Conservation (phyloP, 441 rosid species). For the Eugenia klotzschiana region DNA sequence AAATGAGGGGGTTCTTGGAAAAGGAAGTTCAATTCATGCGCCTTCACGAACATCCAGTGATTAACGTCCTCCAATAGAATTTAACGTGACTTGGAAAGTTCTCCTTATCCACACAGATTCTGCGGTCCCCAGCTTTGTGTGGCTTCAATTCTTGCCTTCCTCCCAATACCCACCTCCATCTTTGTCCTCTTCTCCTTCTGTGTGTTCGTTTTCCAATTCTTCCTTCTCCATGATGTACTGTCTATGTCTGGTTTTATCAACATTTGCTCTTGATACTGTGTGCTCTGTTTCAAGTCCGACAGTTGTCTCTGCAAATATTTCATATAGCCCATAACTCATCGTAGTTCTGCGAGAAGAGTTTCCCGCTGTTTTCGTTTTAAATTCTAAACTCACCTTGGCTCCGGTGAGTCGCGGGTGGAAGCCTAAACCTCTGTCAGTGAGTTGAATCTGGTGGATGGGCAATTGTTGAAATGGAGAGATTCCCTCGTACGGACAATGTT, state of each 20-base stretch:
- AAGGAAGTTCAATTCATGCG: slow-evolving; percentile 1
- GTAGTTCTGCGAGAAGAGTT: background rate
- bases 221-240: background rate
- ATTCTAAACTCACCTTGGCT: background rate
- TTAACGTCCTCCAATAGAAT: slow-evolving; percentile 18
- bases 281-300: background rate
- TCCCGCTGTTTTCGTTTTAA: background rate
- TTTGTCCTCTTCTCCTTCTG: background rate
- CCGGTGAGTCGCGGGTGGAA: background rate
- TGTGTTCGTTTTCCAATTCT: slow-evolving; percentile 6
- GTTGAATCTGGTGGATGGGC: background rate
- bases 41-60: slow-evolving; percentile 9
- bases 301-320: background rate
- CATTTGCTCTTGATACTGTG: background rate
- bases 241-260: background rate
- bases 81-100: slow-evolving; percentile 1
- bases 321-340: background rate
- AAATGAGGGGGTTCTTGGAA: background rate
- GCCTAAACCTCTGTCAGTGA: background rate
- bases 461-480: slow-evolving; percentile 16
- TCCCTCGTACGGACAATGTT: slow-evolving; percentile 19
- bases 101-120: slow-evolving; percentile 1
- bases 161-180: background rate
- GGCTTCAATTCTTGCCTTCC: slow-evolving; percentile 16
- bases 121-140: slow-evolving; percentile 4